A percentile compares a stretch with the other conserved stretches of the same genome.
Evolutionary conservation across 2,329 filamentous ascomycete genomes (phyloP).

Genomic region (Aspergillus neoniger): DNA sequence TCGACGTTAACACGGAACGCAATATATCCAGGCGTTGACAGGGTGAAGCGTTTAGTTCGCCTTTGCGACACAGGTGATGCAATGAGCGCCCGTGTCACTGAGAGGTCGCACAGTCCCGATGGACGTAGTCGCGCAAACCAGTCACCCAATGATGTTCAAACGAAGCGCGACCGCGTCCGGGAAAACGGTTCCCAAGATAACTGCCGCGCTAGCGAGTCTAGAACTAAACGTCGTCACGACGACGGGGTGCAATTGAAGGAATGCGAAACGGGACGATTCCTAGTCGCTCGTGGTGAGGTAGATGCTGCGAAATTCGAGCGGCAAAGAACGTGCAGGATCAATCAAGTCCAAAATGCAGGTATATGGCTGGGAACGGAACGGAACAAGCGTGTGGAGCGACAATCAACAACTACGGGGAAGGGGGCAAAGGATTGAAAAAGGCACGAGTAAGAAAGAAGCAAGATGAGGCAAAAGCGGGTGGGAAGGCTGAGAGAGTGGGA

Average conservation of each 20-base stretch:
- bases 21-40: conserved; percentile 11
- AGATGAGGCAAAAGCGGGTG: conserved; percentile 14
- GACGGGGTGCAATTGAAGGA: neutral
- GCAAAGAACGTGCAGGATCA: conserved; percentile 4
- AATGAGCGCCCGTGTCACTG: conserved; percentile 26
- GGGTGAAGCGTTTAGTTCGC: conserved; percentile 14
- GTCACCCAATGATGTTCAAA: conserved; percentile 13
- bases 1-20: conserved; percentile 8
- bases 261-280: conserved; percentile 1
- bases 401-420: conserved; percentile 12
- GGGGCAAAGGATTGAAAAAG: conserved; percentile 16
- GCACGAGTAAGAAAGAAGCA: conserved; percentile 9
- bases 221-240: neutral
- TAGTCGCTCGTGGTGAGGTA: neutral
- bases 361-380: conserved; percentile 5
- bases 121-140: conserved; percentile 17
- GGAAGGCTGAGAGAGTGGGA: conserved; percentile 15
- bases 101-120: conserved; percentile 22
- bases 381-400: conserved; percentile 5
- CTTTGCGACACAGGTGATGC: conserved; percentile 37
- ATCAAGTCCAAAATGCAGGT: neutral
- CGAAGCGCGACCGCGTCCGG: conserved; percentile 14
- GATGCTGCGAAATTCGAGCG: neutral
- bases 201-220: neutral
- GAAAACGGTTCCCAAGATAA: conserved; percentile 4